Base-by-base conservation (phyloP, 164 flowering plant species). In the Vitis rupestris region DNA sequence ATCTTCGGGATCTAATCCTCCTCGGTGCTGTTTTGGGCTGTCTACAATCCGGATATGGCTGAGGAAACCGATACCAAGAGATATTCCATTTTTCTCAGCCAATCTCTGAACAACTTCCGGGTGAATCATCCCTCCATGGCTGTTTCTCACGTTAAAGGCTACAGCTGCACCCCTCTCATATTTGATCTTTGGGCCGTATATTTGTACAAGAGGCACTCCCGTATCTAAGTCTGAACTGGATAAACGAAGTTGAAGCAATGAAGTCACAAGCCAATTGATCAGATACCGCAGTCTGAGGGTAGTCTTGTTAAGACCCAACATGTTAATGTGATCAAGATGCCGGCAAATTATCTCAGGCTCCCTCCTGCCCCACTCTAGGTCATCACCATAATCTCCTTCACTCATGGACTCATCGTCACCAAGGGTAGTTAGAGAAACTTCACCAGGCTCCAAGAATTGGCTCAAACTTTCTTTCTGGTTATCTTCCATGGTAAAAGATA, bases 91-190 rank as follows among this genome's bases (percentile, higher is more conserved):
- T 79, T 70, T 79, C 68, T 93, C 98, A 47, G 92, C 97, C 58
- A 93, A 80, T 79, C 80, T 91, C 68, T 84, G 95, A 61, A 93
- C 93, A 50, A 84, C 44, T 65, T 91, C 98, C 8, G 97, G 97
- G 68, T 81, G 79, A 9, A 93, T 77, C 55, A 88, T 69, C 29
- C 87, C 85, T 58, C 72, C 68, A 13, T 78, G 84, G 62, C 80
- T 69, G 65, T 83, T 83, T 70, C 90, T 88, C 71, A 93, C 78
- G 61, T 91, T 93, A 81, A 93, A 93, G 4, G 98, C 95, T 63
- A 93, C 88, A 8, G 98, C 85, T 19, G 94, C 94, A 67, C 98
- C 98, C 49, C 98, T 85, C 75, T 93, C 97, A 30, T 91, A 93
- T 65, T 93, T 91, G 14, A 93, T 91, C 68, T 91, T 93, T 0